Percentiles rank a stretch among this genome's conserved stretches.
Conservation (phyloP, 441 rosid genomes). For the Sinapis alba region DNA sequence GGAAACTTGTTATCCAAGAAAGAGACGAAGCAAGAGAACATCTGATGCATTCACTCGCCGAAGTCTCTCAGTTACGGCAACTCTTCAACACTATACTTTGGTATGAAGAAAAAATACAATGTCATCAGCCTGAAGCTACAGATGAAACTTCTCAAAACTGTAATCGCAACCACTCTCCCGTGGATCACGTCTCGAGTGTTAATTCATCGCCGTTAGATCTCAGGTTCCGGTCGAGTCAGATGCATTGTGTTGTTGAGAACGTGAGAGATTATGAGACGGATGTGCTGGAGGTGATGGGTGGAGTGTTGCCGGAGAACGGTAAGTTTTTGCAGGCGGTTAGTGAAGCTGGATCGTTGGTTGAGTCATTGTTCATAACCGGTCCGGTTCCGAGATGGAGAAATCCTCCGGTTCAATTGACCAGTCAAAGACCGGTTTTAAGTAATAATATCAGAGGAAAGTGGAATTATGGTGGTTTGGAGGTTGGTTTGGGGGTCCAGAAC, state of each 20-base stretch:
- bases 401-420: slow-evolving; percentile 32
- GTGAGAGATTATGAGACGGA: slow-evolving; percentile 19
- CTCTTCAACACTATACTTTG: slow-evolving; percentile 2
- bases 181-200: not conserved
- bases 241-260: not conserved
- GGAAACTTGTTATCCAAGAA: slow-evolving; percentile 4
- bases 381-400: slow-evolving; percentile 43
- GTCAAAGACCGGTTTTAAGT: slow-evolving; percentile 20
- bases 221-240: not conserved
- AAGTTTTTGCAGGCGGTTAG: slow-evolving; percentile 40
- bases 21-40: slow-evolving; percentile 27
- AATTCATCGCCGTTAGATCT: slow-evolving; percentile 16
- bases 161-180: not conserved
- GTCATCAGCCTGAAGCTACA: not conserved
- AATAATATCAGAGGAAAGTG: not conserved
- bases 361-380: slow-evolving; percentile 33
- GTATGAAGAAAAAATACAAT: not conserved
- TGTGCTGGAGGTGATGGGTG: slow-evolving; percentile 24
- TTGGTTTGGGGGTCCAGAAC: slow-evolving; percentile 19
- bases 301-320: slow-evolving; percentile 45
- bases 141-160: slow-evolving; percentile 6
- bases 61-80: not conserved
- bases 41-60: not conserved
- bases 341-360: slow-evolving; percentile 39
- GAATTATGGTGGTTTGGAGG: slow-evolving; percentile 16